Percentiles rank a stretch among this genome's conserved stretches.
phyloP scores from a whole-genome alignment of 306 rosid genomes.

The Argentina anserina region DNA sequence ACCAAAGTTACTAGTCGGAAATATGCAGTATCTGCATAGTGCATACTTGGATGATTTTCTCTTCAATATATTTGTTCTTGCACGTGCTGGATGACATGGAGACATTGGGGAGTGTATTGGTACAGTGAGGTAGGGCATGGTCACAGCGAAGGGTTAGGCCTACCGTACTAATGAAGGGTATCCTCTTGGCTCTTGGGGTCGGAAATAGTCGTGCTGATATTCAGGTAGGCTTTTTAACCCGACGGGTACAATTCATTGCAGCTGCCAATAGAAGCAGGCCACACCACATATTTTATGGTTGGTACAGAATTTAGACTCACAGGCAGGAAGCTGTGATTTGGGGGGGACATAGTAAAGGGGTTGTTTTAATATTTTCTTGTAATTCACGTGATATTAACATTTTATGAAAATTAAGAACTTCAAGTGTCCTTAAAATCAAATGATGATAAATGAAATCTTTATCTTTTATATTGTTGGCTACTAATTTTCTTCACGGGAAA shows the following conservation, averaged over 20 bases:
- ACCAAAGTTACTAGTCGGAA: too few relatives aligned
- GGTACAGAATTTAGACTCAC: not conserved
- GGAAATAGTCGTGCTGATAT: constrained; percentile 3
- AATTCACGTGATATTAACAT: not conserved
- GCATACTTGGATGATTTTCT: too few relatives aligned
- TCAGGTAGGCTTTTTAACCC: not conserved
- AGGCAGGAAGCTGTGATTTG: not conserved
- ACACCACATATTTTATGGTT: not conserved
- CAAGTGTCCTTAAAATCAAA: not conserved
- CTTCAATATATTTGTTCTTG: too few relatives aligned
- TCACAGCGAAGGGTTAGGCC: not conserved
- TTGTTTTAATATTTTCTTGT: not conserved
- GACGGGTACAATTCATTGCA: not conserved
- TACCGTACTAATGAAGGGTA: not conserved
- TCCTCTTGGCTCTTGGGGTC: not conserved
- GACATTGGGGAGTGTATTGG: not conserved
- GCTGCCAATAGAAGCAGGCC: not conserved
- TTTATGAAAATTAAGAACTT: not conserved
- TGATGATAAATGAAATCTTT: too few relatives aligned
- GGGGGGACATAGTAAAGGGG: not conserved
- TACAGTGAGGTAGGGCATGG: not conserved
- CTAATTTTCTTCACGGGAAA: not conserved
- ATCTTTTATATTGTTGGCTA: too few relatives aligned
- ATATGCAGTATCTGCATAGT: too few relatives aligned
- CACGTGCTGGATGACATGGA: not conserved